Evolutionary conservation across 2,329 filamentous ascomycete genomes (phyloP), one percentile per base, ranked within the genome.

Genomic region (Parastagonospora nodorum): DNA sequence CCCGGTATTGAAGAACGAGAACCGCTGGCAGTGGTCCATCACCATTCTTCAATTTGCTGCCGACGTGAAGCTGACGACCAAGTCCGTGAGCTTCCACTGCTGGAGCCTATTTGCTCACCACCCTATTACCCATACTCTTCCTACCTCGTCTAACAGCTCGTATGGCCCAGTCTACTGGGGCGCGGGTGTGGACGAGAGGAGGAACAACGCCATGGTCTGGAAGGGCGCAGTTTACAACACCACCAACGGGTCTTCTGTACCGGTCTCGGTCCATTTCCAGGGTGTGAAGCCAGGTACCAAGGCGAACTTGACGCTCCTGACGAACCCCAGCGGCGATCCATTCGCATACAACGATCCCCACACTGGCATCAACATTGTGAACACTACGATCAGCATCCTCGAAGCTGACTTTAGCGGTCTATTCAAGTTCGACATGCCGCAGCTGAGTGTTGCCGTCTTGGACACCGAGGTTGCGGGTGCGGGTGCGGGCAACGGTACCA

Each of bases 361-460:
- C 10, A 76, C 82, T 15, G 82, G 85, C 0, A 68, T 78, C 44
- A 57, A 80, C 78, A 64, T 71, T 39, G 68, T 72, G 5, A 58
- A 62, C 14, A 63, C 54, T 1, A 61, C 48, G 5, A 61, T 38
- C 2, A 64, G 30, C 5, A 48, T 57, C 11, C 2, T 72, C 28
- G 57, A 45, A 12, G 68, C 68, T 2, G 76, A 74, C 12, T 60
- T 65, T 2, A 71, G 76, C 24, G 83, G 83, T 2, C 66, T 60
- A 1, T 84, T 85, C 57, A 68, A 68, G 37, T 85, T 85, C 58
- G 74, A 64, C 24, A 52, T 86, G 61, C 83, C 82, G 0, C 73
- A 82, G 56, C 68, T 84, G 50, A 84, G 81, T 57, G 78, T 86
- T 42, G 82, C 82, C 11, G 78, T 86, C 2, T 62, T 86, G 45